phyloP scores from a whole-genome alignment of 805 yeast genomes.

The Isabelozyma rhagii region DNA sequence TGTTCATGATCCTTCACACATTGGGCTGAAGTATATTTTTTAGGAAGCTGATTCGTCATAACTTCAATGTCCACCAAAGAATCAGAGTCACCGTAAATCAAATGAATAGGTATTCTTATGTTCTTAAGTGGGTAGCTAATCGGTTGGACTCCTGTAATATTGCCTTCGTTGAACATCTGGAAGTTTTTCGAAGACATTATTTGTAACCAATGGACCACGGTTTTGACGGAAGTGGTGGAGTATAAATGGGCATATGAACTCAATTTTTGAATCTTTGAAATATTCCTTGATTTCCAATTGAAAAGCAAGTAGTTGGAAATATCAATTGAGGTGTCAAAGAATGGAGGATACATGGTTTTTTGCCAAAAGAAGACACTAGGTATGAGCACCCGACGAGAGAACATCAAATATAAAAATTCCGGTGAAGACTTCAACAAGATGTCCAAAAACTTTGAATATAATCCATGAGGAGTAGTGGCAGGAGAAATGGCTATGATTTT shows the following conservation, averaged over 20 bases:
- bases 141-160: conserved; percentile 26
- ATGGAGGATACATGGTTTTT: conserved; percentile 69
- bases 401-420: conserved; percentile 60
- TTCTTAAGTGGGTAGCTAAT: conserved; percentile 38
- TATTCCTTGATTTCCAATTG: conserved; percentile 76
- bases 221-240: conserved; percentile 87
- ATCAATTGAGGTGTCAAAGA: conserved; percentile 72
- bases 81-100: conserved; percentile 78
- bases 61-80: conserved; percentile 83
- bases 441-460: conserved; percentile 73
- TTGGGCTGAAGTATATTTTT: conserved; percentile 42
- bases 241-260: conserved; percentile 84
- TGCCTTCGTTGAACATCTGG: conserved; percentile 81
- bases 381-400: conserved; percentile 71
- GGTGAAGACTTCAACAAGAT: conserved; percentile 77
- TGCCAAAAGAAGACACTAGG: conserved; percentile 83
- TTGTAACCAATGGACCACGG: conserved; percentile 96
- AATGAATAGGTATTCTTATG: conserved; percentile 60
- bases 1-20: conserved; percentile 79
- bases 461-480: conserved; percentile 87
- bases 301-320: conserved; percentile 63
- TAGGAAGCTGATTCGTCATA: conserved; percentile 68
- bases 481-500: conserved; percentile 84
- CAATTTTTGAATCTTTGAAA: conserved; percentile 67
- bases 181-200: conserved; percentile 73